A percentile compares a stretch with the other conserved stretches of the same genome.
Evolutionary conservation across 306 rosid genomes (phyloP).

Genomic region (Cicer bijugum): DNA sequence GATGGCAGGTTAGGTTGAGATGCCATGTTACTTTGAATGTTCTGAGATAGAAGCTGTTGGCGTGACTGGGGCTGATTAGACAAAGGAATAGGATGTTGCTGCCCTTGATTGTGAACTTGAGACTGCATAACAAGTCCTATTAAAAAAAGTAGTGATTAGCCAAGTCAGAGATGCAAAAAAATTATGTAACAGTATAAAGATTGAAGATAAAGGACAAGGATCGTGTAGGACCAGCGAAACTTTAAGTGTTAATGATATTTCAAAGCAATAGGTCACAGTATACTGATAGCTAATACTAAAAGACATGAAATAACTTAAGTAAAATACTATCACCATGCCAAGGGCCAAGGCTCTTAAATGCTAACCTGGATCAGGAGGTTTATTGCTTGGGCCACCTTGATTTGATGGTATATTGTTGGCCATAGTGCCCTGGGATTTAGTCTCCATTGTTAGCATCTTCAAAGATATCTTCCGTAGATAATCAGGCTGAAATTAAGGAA

Average conservation of each 20-base stretch:
- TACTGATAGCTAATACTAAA: slow-evolving; percentile 30
- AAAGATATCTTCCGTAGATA: slow-evolving; percentile 56
- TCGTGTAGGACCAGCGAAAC: slow-evolving; percentile 30
- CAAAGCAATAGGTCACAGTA: slow-evolving; percentile 26
- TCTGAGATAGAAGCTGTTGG: slow-evolving; percentile 74
- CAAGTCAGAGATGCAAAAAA: slow-evolving; percentile 32
- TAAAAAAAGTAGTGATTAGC: slow-evolving; percentile 28
- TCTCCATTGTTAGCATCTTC: slow-evolving; percentile 73
- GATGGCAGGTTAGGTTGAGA: slow-evolving; percentile 65
- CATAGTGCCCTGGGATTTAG: slow-evolving; percentile 59
- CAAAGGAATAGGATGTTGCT: slow-evolving; percentile 60
- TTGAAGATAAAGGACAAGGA: slow-evolving; percentile 18
- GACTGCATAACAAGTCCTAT: slow-evolving; percentile 68
- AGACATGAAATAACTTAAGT: slow-evolving; percentile 29
- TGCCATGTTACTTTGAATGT: slow-evolving; percentile 65
- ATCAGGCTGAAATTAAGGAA: slow-evolving; percentile 54
- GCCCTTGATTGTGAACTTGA: slow-evolving; percentile 76
- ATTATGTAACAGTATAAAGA: neutral
- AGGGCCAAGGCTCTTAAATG: slow-evolving; percentile 35
- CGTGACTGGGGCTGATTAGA: slow-evolving; percentile 74
- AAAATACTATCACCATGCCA: slow-evolving; percentile 15
- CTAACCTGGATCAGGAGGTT: slow-evolving; percentile 76
- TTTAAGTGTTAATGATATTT: slow-evolving; percentile 6
- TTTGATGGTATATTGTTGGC: slow-evolving; percentile 53
- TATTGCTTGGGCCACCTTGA: slow-evolving; percentile 58